Evolutionary conservation across 2,329 filamentous ascomycete species (phyloP), one percentile per base, ranked within the genome.

Genomic region (Monilinia aucupariae): DNA sequence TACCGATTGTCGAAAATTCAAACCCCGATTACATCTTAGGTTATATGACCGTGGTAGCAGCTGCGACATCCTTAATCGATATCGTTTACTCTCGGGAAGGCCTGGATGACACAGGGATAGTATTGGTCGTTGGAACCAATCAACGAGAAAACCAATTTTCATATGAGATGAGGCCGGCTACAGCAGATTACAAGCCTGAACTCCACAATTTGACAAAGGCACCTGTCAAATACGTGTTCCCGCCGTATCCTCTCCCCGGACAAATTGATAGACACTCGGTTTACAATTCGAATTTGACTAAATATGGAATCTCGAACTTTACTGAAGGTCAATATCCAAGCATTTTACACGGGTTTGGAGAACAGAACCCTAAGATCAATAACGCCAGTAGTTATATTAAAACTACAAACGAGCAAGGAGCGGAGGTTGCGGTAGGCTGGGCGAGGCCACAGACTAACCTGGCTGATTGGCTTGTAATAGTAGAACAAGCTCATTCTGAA

Each of bases 41-140:
- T 1, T 96, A 91, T 78, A 83, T 96, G 78, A 96, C 91, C 1
- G 78, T 93, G 2, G 79, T 96, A n/a, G 82, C 89, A 62, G 84
- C 89, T 62, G 87, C 87, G 1, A 77, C 78, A 4, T 80, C 88
- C 1, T 78, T 94, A 4, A 77, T 85, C n/a, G 75, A 80, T 51
- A 81, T 91, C 1, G 77, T 86, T 32, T 75, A 77, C 22, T 88
- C 87, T 1, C 76, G 79, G 2, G 89, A 92, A 73, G 91, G 90
- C 1, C 73, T 96, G 10, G 89, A 86, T 30, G 73, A 80, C 0
- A 90, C 86, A 0, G 91, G 91, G 7, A 76, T 87, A 20, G 85
- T 89, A 1, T 77, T 96, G 30, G 73, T 96, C 7, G 76, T 94
- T 49, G 89, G 89, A 0, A 88, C 91, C 1, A 77, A 79, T 8